A percentile compares a stretch with the other conserved stretches of the same genome.
These are phyloP conservation scores for Aphelidium insulamus DNA, from an alignment of 371 early-diverging fungal species.

Conservation along the genomic window DNA sequence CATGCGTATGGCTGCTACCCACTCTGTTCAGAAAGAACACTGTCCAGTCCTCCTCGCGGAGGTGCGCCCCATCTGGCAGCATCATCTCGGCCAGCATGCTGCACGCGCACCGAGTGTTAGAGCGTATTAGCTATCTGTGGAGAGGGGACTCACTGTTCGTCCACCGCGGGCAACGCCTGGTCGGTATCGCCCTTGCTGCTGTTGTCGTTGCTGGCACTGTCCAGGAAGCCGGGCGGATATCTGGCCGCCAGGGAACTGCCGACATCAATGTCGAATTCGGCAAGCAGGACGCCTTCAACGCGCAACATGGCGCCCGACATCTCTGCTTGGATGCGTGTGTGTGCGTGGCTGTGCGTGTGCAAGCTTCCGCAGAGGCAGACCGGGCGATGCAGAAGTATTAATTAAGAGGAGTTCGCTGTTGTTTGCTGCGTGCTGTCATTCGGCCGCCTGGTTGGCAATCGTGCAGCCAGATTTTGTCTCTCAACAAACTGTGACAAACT, in stretches of 20 bases:
- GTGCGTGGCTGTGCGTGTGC: too few relatives aligned
- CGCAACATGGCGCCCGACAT: slow-evolving; percentile 17
- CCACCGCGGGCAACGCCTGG: slow-evolving; percentile 65
- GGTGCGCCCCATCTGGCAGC: slow-evolving; percentile 86
- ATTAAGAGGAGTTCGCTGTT: too few relatives aligned
- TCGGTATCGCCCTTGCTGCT: too few relatives aligned
- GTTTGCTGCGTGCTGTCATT: too few relatives aligned
- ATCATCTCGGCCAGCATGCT: slow-evolving; percentile 76
- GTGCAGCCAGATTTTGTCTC: too few relatives aligned
- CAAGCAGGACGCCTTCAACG: slow-evolving; percentile 63
- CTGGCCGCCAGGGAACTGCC: slow-evolving; percentile 62
- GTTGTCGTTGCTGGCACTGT: too few relatives aligned
- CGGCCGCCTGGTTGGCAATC: too few relatives aligned
- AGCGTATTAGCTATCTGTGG: background rate
- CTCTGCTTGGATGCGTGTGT: too few relatives aligned
- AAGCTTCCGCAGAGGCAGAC: too few relatives aligned
- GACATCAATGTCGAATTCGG: slow-evolving; percentile 82
- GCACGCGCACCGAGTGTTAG: background rate
- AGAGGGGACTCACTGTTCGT: slow-evolving; percentile 46
- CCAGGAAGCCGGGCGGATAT: slow-evolving; percentile 55
- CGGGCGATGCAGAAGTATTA: too few relatives aligned
- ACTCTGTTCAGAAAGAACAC: slow-evolving; percentile 64
- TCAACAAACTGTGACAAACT: too few relatives aligned
- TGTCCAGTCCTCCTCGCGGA: slow-evolving; percentile 82
- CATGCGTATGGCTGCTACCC: slow-evolving; percentile 23